Evolutionary conservation across 768 basidiomycete genomes (phyloP).

Genomic region (Russula sp.): DNA sequence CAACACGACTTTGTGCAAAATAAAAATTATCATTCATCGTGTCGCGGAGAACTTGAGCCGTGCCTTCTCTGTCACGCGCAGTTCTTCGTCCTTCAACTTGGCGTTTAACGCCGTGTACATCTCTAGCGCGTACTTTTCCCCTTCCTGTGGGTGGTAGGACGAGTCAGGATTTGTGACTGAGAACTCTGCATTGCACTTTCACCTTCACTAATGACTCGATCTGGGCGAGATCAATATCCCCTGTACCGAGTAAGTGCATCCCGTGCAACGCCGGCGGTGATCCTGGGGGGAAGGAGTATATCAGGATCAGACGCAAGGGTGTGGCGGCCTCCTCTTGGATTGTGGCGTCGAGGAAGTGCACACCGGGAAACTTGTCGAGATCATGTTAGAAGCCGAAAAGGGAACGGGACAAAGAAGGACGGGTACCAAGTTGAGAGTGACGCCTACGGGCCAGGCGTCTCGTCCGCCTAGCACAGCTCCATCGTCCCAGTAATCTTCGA

Average conservation of each 20-base stretch:
- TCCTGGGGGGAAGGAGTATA: slow-evolving; percentile 53
- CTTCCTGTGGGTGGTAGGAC: slow-evolving; percentile 40
- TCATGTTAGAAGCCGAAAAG: background rate
- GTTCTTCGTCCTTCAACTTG: slow-evolving; percentile 61
- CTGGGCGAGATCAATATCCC: slow-evolving; percentile 46
- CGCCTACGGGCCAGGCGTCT: slow-evolving; percentile 66
- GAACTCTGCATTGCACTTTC: slow-evolving; percentile 16
- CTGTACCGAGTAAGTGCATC: slow-evolving; percentile 57
- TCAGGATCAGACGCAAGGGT: slow-evolving; percentile 51
- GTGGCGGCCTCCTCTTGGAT: slow-evolving; percentile 64
- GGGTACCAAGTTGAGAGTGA: slow-evolving; percentile 69
- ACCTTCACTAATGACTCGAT: slow-evolving; percentile 55
- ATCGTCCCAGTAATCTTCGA: slow-evolving; percentile 84
- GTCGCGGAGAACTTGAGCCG: slow-evolving; percentile 43
- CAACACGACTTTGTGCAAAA: background rate
- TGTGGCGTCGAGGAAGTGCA: slow-evolving; percentile 72
- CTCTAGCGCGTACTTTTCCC: slow-evolving; percentile 57
- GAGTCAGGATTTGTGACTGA: background rate
- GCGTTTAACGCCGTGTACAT: slow-evolving; percentile 50
- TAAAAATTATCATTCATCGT: slow-evolving; percentile 1
- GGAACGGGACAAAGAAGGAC: slow-evolving; percentile 26
- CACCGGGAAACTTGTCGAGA: slow-evolving; percentile 42
- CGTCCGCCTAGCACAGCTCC: slow-evolving; percentile 60
- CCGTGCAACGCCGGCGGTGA: slow-evolving; percentile 45
- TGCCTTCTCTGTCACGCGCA: slow-evolving; percentile 53